Evolutionary conservation across 441 rosid species (phyloP).

Genomic region (Adansonia madagascariensis): DNA sequence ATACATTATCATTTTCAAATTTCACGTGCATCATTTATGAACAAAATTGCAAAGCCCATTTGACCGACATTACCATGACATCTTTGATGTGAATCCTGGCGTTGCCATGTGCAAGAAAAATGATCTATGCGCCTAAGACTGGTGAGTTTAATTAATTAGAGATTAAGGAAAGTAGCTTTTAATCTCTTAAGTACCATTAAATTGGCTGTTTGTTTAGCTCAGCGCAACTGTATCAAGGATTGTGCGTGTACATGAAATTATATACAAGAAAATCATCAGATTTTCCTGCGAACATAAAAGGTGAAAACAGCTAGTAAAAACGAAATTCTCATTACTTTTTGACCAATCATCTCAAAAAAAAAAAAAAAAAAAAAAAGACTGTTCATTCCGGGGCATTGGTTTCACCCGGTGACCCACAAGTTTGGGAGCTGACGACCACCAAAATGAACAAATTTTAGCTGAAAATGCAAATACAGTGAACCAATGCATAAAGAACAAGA

Average conservation of each 20-base stretch:
- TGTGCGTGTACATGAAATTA: neutral
- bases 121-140: too few species aligned
- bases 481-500: neutral
- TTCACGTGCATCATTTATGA: too few species aligned
- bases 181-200: too few species aligned
- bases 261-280: neutral
- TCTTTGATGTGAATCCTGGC: too few species aligned
- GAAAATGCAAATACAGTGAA: constrained; percentile 28
- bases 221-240: too few species aligned
- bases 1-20: too few species aligned
- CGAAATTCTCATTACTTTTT: neutral
- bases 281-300: constrained; percentile 15
- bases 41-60: too few species aligned
- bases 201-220: too few species aligned
- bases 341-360: neutral
- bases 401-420: constrained; percentile 8
- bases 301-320: constrained; percentile 31
- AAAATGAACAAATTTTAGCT: constrained; percentile 10
- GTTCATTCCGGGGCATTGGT: neutral
- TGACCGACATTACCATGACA: too few species aligned
- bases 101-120: too few species aligned
- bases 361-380: neutral
- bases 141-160: too few species aligned
- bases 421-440: neutral
- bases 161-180: too few species aligned